These are phyloP conservation scores for Neurospora terricola DNA, from an alignment of 495 filamentous ascomycete genomes.

Conservation along the genomic window DNA sequence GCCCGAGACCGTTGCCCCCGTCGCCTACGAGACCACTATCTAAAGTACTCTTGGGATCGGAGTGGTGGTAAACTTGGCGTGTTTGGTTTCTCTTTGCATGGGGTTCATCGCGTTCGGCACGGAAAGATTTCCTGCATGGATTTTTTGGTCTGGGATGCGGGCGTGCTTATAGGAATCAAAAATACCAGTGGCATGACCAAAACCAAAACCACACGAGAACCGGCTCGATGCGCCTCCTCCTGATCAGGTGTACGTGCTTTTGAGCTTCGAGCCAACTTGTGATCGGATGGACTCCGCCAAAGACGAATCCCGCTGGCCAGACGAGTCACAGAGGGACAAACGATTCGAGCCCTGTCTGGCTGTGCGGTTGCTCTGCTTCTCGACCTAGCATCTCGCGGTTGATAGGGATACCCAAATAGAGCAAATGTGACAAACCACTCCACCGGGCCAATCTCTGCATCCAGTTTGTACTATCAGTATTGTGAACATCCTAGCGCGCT, in stretches of 20 bases:
- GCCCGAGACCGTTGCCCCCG: conserved; percentile 83
- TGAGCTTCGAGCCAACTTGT: background rate
- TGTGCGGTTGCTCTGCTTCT: background rate
- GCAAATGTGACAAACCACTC: background rate
- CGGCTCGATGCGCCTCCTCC: conserved; percentile 2
- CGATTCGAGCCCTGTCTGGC: background rate
- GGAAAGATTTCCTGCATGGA: conserved; percentile 28
- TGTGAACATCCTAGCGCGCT: background rate
- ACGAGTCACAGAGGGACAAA: background rate
- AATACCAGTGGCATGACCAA: conserved; percentile 28
- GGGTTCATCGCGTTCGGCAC: conserved; percentile 30
- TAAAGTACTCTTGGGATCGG: conserved; percentile 41
- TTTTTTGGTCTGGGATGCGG: conserved; percentile 28
- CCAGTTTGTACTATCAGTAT: background rate
- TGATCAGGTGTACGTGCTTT: background rate
- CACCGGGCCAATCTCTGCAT: background rate
- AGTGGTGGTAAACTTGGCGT: conserved; percentile 20
- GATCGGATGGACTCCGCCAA: background rate
- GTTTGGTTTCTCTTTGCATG: conserved; percentile 27
- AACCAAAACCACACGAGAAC: conserved; percentile 1
- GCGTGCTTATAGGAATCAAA: conserved; percentile 29
- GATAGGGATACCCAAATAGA: background rate
- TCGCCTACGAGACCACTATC: conserved; percentile 97
- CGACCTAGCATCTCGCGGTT: background rate
- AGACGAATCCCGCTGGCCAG: background rate